Evolutionary conservation across 1,284 basidiomycete genomes (phyloP).

Genomic region (Pulchroboletus neoregius): DNA sequence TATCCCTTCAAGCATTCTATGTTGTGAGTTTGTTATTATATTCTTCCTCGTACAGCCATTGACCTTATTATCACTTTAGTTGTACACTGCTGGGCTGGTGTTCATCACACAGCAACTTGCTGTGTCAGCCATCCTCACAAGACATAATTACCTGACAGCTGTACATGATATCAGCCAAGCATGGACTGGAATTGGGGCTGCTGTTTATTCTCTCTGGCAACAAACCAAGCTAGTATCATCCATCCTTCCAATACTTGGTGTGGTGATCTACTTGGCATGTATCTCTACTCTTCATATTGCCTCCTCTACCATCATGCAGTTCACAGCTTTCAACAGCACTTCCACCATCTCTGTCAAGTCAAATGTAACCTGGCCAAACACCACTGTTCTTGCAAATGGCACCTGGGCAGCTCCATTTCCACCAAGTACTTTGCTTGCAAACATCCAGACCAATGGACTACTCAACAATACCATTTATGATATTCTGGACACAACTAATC

Average conservation of each 20-base stretch:
- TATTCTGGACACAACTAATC: background rate
- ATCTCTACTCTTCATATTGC: conserved; percentile 7
- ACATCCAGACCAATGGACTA: background rate
- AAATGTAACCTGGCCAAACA: background rate
- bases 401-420: background rate
- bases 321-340: conserved; percentile 8
- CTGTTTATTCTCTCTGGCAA: background rate
- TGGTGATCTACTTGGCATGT: conserved; percentile 7
- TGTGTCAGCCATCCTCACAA: background rate
- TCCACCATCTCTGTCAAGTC: background rate
- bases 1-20: conserved; percentile 9
- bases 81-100: conserved; percentile 11
- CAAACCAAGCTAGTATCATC: conserved; percentile 4
- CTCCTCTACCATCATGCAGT: conserved; percentile 14
- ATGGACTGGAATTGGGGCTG: conserved; percentile 10
- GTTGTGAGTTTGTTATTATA: background rate
- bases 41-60: too few species aligned
- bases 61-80: background rate
- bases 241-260: conserved; percentile 4
- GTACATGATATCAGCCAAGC: conserved; percentile 11
- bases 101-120: conserved; percentile 11
- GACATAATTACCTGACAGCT: conserved; percentile 4
- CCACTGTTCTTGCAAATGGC: background rate
- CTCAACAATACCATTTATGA: background rate
- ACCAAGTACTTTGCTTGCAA: background rate